Percentiles rank a stretch among this genome's conserved stretches.
These are phyloP conservation scores for Plectranthus barbatus DNA, from an alignment of 257 asterid genomes.

Conservation along the genomic window DNA sequence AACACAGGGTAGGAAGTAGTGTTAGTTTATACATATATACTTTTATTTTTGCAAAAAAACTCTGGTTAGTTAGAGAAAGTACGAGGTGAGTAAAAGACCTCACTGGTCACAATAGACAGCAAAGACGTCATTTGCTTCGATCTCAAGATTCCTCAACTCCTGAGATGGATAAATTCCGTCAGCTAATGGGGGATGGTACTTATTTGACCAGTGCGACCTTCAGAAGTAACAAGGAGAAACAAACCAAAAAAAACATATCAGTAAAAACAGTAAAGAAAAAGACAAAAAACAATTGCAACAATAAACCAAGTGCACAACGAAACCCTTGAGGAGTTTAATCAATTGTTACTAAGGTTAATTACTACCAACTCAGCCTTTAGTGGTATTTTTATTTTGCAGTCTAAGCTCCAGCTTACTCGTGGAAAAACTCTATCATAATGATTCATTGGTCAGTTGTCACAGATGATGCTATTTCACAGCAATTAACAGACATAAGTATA, in stretches of 20 bases:
- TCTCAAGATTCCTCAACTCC: constrained; percentile 87
- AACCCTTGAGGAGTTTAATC: not conserved
- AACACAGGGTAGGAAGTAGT: not conserved
- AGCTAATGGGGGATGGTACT: constrained; percentile 74
- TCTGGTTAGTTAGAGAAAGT: constrained; percentile 21
- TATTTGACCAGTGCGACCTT: constrained; percentile 97
- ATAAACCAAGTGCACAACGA: not conserved
- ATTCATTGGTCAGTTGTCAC: not conserved
- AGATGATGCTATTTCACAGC: not conserved
- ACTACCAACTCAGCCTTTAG: not conserved
- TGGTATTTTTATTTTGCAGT: not conserved
- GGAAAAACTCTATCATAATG: not conserved
- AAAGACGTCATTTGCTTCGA: constrained; percentile 94
- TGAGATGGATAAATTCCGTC: constrained; percentile 82
- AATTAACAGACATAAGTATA: not conserved
- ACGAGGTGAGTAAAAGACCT: constrained; percentile 81
- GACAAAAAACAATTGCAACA: not conserved
- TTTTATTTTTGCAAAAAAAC: not conserved
- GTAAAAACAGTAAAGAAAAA: not conserved
- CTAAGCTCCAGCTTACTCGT: not conserved
- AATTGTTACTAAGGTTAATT: not conserved
- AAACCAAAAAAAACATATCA: constrained; percentile 1
- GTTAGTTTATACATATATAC: not conserved
- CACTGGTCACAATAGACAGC: constrained; percentile 99
- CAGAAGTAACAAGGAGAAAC: constrained; percentile 12